Evolutionary conservation across 306 rosid species (phyloP).

Genomic region (Geum urbanum): DNA sequence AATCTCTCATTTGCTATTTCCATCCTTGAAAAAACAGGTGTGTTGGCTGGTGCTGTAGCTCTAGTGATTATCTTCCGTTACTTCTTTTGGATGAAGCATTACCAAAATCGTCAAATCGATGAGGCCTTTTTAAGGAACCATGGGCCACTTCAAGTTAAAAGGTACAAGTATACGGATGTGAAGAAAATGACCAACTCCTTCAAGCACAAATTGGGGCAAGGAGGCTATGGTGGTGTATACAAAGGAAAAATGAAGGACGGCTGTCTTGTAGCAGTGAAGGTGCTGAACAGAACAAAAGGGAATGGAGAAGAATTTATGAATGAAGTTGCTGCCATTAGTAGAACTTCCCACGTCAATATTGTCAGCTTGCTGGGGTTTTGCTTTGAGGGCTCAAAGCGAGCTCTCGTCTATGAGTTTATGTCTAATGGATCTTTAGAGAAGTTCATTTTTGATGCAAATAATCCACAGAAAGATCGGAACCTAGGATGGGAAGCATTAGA

Average conservation of each 20-base stretch:
- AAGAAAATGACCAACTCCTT: slow-evolving; percentile 35
- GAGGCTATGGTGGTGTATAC: slow-evolving; percentile 37
- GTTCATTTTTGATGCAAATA: slow-evolving; percentile 27
- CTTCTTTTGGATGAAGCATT: background rate
- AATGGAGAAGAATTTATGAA: slow-evolving; percentile 38
- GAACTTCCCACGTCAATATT: slow-evolving; percentile 26
- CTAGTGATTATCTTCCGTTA: slow-evolving; percentile 9
- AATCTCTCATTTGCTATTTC: background rate
- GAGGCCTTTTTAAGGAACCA: slow-evolving; percentile 19
- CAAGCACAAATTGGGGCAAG: slow-evolving; percentile 33
- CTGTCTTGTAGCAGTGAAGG: slow-evolving; percentile 32
- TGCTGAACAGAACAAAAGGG: slow-evolving; percentile 27
- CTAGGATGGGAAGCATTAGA: slow-evolving; percentile 29
- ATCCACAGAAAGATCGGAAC: background rate
- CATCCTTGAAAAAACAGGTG: background rate
- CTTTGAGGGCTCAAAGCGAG: slow-evolving; percentile 22
- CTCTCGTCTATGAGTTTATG: slow-evolving; percentile 41
- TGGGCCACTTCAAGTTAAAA: slow-evolving; percentile 17
- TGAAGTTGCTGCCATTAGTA: slow-evolving; percentile 35
- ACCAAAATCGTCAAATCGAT: background rate
- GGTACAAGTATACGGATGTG: slow-evolving; percentile 25
- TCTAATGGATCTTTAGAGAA: slow-evolving; percentile 47
- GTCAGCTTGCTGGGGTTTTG: slow-evolving; percentile 24
- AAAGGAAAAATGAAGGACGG: slow-evolving; percentile 33
- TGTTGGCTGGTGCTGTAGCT: slow-evolving; percentile 9